Evolutionary conservation across 306 rosid genomes (phyloP).

Genomic region (Pyrus betulifolia): DNA sequence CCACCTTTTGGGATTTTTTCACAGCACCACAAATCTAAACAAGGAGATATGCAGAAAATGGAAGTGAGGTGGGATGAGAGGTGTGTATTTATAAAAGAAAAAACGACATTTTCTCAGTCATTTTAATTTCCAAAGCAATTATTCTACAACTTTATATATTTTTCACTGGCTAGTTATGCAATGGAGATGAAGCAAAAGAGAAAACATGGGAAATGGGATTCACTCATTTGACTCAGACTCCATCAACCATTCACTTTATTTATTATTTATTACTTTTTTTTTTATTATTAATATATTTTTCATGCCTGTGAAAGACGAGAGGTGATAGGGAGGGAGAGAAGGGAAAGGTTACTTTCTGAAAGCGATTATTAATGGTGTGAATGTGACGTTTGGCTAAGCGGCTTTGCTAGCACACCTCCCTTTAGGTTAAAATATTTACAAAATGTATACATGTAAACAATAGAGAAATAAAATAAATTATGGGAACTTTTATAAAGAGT

Average conservation of each 20-base stretch:
- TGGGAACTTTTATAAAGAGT: no score
- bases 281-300: neutral
- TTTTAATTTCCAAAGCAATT: slow-evolving; percentile 29
- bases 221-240: slow-evolving; percentile 16
- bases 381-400: slow-evolving; percentile 41
- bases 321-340: slow-evolving; percentile 21
- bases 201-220: slow-evolving; percentile 21
- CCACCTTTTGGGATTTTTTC: slow-evolving; percentile 29
- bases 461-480: no score
- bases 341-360: slow-evolving; percentile 33
- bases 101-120: slow-evolving; percentile 41
- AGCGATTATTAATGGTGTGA: slow-evolving; percentile 48
- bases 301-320: slow-evolving; percentile 14
- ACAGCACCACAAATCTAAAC: slow-evolving; percentile 23
- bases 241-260: slow-evolving; percentile 14
- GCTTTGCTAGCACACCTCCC: neutral
- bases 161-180: neutral
- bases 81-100: slow-evolving; percentile 60
- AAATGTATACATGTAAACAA: neutral
- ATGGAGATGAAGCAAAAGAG: slow-evolving; percentile 28
- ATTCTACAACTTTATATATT: neutral
- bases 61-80: slow-evolving; percentile 44
- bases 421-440: slow-evolving; percentile 1
- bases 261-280: neutral
- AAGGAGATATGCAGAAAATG: slow-evolving; percentile 44